Percentiles rank a stretch among this genome's conserved stretches.
Evolutionary conservation across 176 grass and related monocot species (phyloP).

Genomic region (Phragmites australis): DNA sequence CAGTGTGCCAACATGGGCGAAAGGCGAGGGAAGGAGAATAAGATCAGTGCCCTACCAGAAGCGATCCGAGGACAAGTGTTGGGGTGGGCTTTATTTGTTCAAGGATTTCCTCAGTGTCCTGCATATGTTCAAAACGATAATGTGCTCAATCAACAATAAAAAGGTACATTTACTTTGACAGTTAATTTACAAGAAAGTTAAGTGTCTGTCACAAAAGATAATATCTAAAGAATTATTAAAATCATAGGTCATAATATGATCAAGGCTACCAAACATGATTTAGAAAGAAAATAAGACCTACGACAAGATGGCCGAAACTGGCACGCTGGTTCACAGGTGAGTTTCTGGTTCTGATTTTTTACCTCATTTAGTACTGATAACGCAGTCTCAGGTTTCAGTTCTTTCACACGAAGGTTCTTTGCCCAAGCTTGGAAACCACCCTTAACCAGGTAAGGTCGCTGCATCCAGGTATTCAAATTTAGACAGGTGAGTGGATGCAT

Average conservation of each 20-base stretch:
- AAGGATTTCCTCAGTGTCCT: slow-evolving; percentile 91
- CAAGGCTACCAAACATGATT: slow-evolving; percentile 2
- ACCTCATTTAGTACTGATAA: slow-evolving; percentile 96
- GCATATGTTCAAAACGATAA: slow-evolving; percentile 42
- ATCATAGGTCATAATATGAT: not conserved
- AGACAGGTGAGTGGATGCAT: slow-evolving; percentile 28
- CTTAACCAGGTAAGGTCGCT: slow-evolving; percentile 90
- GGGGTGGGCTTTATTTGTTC: slow-evolving; percentile 84
- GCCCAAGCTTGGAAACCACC: slow-evolving; percentile 95
- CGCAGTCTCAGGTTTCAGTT: slow-evolving; percentile 81
- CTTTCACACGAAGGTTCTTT: slow-evolving; percentile 80
- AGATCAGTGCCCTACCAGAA: slow-evolving; percentile 51
- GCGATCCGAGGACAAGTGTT: slow-evolving; percentile 66
- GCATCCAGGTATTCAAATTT: slow-evolving; percentile 43
- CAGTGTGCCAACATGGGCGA: not conserved
- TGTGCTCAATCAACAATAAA: slow-evolving; percentile 1
- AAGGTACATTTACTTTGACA: not conserved
- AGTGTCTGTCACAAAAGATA: not conserved
- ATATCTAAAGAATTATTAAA: slow-evolving; percentile 22
- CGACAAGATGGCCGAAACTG: not conserved
- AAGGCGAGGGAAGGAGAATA: not conserved
- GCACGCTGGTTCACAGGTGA: not conserved
- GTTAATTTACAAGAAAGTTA: not conserved
- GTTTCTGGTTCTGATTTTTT: slow-evolving; percentile 28
- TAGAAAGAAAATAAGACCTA: not conserved